Percentiles rank a stretch among this genome's conserved stretches.
Evolutionary conservation across 441 rosid genomes (phyloP).

Genomic region (Bruguiera hainesii): DNA sequence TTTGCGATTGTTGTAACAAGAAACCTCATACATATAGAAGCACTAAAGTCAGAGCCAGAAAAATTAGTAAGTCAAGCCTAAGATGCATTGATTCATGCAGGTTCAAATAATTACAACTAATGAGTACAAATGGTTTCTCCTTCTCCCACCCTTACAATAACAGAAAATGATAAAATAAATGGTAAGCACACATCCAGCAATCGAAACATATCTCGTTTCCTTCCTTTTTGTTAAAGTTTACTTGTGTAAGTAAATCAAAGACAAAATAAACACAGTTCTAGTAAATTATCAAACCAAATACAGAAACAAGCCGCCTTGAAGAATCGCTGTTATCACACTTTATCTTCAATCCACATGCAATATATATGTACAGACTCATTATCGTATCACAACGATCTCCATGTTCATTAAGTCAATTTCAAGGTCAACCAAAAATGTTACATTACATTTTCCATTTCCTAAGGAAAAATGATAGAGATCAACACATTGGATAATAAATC

Average conservation of each 20-base stretch:
- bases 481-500: not conserved
- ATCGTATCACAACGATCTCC: slow-evolving; percentile 12
- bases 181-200: too few relatives aligned
- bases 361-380: not conserved
- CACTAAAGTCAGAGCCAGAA: not conserved
- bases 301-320: not conserved
- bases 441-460: slow-evolving; percentile 5
- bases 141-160: too few relatives aligned
- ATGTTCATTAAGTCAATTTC: not conserved
- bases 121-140: not conserved
- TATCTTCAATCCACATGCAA: too few relatives aligned
- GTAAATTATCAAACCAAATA: not conserved
- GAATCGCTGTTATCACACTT: too few relatives aligned
- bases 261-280: not conserved
- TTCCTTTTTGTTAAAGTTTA: not conserved
- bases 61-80: not conserved
- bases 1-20: slow-evolving; percentile 3
- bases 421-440: not conserved
- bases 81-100: not conserved
- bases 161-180: too few relatives aligned
- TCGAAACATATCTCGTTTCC: not conserved
- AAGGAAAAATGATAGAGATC: slow-evolving; percentile 13
- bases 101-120: not conserved
- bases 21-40: slow-evolving; percentile 1
- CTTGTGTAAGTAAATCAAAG: not conserved